Percentiles rank a stretch among this genome's conserved stretches.
These are phyloP conservation scores for Sphagnurus paluster DNA, from an alignment of 1,284 basidiomycete species.

Conservation along the genomic window DNA sequence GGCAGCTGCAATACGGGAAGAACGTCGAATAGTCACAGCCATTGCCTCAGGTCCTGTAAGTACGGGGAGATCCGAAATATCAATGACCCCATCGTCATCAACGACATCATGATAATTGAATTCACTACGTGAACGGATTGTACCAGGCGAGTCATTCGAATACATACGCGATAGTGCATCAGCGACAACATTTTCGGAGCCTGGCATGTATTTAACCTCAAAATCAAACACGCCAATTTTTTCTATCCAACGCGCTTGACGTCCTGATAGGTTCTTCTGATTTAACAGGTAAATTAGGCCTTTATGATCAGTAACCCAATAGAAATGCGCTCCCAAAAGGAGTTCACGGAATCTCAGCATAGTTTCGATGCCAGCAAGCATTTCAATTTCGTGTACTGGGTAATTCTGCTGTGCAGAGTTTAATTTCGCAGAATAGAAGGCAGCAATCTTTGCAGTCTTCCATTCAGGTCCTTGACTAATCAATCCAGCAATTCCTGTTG, in stretches of 20 bases:
- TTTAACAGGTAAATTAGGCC: conserved; percentile 29
- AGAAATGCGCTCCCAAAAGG: conserved; percentile 29
- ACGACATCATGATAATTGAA: conserved; percentile 24
- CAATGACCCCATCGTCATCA: conserved; percentile 4
- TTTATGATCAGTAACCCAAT: conserved; percentile 37
- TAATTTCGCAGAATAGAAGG: conserved; percentile 38
- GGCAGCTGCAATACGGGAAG: too few species aligned
- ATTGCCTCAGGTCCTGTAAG: conserved; percentile 16
- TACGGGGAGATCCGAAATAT: conserved; percentile 18
- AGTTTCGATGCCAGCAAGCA: conserved; percentile 34
- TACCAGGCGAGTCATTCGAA: conserved; percentile 24
- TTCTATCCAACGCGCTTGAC: conserved; percentile 40
- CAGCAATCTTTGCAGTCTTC: conserved; percentile 25
- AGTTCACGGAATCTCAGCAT: conserved; percentile 30
- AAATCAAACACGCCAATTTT: conserved; percentile 30
- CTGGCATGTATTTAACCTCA: conserved; percentile 29
- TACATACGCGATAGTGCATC: conserved; percentile 32
- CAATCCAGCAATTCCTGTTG: conserved; percentile 25
- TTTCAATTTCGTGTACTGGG: conserved; percentile 33
- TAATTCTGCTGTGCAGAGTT: conserved; percentile 39
- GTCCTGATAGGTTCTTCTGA: conserved; percentile 32
- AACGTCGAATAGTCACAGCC: too few species aligned
- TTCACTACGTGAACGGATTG: conserved; percentile 19
- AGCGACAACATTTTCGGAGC: conserved; percentile 29
- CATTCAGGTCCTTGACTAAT: conserved; percentile 29